phyloP scores from a whole-genome alignment of 2,329 filamentous ascomycete genomes.

The Moelleriella libera region DNA sequence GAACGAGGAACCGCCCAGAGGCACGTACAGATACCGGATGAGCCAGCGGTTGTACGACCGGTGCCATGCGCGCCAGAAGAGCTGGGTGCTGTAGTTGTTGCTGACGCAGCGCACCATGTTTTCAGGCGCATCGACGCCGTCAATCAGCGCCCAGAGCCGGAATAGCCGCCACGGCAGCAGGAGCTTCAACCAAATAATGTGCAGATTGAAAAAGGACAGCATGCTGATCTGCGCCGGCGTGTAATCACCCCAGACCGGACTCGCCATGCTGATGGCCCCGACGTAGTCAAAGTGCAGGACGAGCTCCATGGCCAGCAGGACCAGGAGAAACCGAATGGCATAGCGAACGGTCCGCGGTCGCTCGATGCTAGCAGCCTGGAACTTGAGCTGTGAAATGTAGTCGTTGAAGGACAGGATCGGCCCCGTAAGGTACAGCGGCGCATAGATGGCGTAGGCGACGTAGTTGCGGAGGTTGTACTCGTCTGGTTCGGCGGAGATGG shows the following conservation, averaged over 20 bases:
- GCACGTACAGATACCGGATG: constrained; percentile 85
- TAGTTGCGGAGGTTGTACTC: constrained; percentile 81
- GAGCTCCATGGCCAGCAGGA: constrained; percentile 79
- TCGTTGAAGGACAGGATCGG: constrained; percentile 98
- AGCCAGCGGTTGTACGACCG: constrained; percentile 91
- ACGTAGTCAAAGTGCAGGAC: constrained; percentile 87
- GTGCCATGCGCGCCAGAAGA: constrained; percentile 96
- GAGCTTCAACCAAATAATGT: constrained; percentile 95
- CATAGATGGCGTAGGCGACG: constrained; percentile 78
- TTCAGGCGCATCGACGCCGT: constrained; percentile 88
- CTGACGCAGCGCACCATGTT: constrained; percentile 97
- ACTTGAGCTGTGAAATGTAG: constrained; percentile 76
- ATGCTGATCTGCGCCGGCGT: constrained; percentile 78
- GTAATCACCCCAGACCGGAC: constrained; percentile 70
- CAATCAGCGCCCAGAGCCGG: constrained; percentile 84
- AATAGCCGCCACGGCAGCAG: constrained; percentile 97
- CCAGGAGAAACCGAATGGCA: constrained; percentile 65
- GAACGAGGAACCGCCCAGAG: constrained; percentile 60
- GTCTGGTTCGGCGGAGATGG: constrained; percentile 52
- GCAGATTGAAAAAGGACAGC: constrained; percentile 89
- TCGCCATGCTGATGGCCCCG: constrained; percentile 74
- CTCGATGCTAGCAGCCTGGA: constrained; percentile 58
- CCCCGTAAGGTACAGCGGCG: constrained; percentile 81
- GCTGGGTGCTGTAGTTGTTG: constrained; percentile 80
- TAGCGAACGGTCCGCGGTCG: constrained; percentile 62